phyloP scores from a whole-genome alignment of 2,329 filamentous ascomycete genomes.

The Venturia pyrina region DNA sequence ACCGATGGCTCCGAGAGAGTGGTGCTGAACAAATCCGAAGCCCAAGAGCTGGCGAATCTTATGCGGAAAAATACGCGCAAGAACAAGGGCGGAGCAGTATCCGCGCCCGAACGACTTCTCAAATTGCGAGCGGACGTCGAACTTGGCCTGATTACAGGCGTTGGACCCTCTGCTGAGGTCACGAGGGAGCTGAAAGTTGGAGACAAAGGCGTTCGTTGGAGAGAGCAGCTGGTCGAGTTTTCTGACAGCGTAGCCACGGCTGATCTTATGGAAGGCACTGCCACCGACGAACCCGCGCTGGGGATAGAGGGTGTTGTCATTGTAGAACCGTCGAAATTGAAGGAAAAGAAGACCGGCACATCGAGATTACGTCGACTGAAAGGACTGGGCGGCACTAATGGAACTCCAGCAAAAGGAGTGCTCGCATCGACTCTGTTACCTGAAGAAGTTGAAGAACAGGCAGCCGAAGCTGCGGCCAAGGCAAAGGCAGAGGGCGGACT shows the following conservation, averaged over 20 bases:
- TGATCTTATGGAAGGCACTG: neutral
- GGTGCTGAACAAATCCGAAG: constrained; percentile 37
- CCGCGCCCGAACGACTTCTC: constrained; percentile 33
- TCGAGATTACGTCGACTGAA: constrained; percentile 23
- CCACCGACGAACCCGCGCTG: neutral
- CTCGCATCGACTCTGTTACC: constrained; percentile 15
- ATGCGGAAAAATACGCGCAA: constrained; percentile 40
- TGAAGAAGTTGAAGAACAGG: constrained; percentile 12
- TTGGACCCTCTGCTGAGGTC: neutral
- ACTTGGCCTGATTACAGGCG: neutral
- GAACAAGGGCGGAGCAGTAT: constrained; percentile 36
- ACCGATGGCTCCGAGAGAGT: constrained; percentile 29
- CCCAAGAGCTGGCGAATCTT: constrained; percentile 35
- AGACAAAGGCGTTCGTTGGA: constrained; percentile 32
- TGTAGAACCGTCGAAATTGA: neutral
- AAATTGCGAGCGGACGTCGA: constrained; percentile 28
- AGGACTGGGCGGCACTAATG: constrained; percentile 26
- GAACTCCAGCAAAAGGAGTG: constrained; percentile 28
- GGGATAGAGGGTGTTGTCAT: neutral
- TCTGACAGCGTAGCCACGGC: constrained; percentile 1
- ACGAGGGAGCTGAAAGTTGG: constrained; percentile 14
- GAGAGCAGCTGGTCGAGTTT: constrained; percentile 28
- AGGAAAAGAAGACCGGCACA: constrained; percentile 18
- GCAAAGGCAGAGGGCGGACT: neutral
- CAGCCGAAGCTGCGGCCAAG: constrained; percentile 7